These are phyloP conservation scores for Clonostachys rosea DNA, from an alignment of 2,329 filamentous ascomycete genomes.

Conservation along the genomic window DNA sequence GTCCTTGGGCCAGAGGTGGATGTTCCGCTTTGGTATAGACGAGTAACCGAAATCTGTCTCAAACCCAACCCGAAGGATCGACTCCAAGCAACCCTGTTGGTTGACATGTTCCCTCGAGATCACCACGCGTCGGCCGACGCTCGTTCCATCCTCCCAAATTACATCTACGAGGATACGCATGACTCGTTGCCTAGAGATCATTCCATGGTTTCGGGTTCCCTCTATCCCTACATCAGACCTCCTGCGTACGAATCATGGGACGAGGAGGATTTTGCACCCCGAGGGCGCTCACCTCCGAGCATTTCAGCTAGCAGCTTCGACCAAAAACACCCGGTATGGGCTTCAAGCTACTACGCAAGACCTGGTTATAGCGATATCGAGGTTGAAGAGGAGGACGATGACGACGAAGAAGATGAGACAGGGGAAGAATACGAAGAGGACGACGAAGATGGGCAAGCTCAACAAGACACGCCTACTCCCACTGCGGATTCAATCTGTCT, in stretches of 20 bases:
- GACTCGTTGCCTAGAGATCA: neutral
- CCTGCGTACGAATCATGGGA: constrained; percentile 31
- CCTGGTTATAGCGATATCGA: constrained; percentile 30
- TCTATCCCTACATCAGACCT: constrained; percentile 26
- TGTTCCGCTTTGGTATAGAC: constrained; percentile 75
- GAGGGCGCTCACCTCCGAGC: constrained; percentile 51
- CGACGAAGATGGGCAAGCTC: neutral
- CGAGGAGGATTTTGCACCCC: constrained; percentile 24
- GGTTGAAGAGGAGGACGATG: constrained; percentile 10
- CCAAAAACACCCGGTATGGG: constrained; percentile 26
- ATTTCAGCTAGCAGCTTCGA: constrained; percentile 39
- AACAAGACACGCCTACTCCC: constrained; percentile 6
- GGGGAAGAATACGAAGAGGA: too few species aligned
- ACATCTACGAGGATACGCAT: constrained; percentile 17
- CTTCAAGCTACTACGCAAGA: constrained; percentile 28
- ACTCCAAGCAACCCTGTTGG: constrained; percentile 66
- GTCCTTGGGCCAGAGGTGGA: constrained; percentile 50
- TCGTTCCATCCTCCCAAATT: constrained; percentile 18
- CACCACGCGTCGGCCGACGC: constrained; percentile 8
- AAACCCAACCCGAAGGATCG: constrained; percentile 69
- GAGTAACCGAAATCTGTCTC: constrained; percentile 73
- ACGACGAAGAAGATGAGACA: constrained; percentile 1
- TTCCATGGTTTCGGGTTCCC: constrained; percentile 9
- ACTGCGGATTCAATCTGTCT: too few species aligned
- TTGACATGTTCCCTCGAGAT: constrained; percentile 58